Percentiles rank a stretch among this genome's conserved stretches.
Evolutionary conservation across 2,329 filamentous ascomycete species (phyloP).

Genomic region (Exophiala bonariae): DNA sequence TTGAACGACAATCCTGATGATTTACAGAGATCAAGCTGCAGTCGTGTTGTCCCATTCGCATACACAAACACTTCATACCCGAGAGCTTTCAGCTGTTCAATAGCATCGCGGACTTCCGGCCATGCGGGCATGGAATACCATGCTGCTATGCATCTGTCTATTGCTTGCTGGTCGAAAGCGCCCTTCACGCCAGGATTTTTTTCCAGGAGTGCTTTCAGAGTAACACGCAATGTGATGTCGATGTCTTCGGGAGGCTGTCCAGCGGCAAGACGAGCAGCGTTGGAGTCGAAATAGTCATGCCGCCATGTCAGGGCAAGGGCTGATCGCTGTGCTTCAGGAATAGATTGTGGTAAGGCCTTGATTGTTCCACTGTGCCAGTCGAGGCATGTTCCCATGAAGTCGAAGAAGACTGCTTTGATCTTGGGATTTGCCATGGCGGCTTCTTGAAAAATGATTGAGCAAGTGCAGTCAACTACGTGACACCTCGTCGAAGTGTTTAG

Average conservation of each 20-base stretch:
- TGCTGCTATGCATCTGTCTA: constrained; percentile 32
- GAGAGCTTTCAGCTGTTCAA: constrained; percentile 39
- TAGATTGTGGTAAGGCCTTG: constrained; percentile 35
- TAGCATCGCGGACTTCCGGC: constrained; percentile 50
- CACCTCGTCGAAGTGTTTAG: too few species aligned
- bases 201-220: constrained; percentile 41
- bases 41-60: constrained; percentile 56
- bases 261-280: constrained; percentile 37
- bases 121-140: constrained; percentile 55
- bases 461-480: too few species aligned
- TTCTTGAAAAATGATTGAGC: too few species aligned
- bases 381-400: constrained; percentile 61
- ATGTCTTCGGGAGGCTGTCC: constrained; percentile 49
- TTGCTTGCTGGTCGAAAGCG: constrained; percentile 17
- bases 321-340: constrained; percentile 36
- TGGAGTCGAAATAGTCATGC: constrained; percentile 50
- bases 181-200: constrained; percentile 22
- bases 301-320: constrained; percentile 53
- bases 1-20: constrained; percentile 52
- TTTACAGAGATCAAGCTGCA: constrained; percentile 54
- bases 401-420: constrained; percentile 54
- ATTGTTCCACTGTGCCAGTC: constrained; percentile 52
- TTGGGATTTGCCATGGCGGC: constrained; percentile 10
- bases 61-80: constrained; percentile 50
- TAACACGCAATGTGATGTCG: constrained; percentile 49